These are phyloP conservation scores for Smittium culicis DNA, from an alignment of 371 early-diverging fungal genomes.

Conservation along the genomic window DNA sequence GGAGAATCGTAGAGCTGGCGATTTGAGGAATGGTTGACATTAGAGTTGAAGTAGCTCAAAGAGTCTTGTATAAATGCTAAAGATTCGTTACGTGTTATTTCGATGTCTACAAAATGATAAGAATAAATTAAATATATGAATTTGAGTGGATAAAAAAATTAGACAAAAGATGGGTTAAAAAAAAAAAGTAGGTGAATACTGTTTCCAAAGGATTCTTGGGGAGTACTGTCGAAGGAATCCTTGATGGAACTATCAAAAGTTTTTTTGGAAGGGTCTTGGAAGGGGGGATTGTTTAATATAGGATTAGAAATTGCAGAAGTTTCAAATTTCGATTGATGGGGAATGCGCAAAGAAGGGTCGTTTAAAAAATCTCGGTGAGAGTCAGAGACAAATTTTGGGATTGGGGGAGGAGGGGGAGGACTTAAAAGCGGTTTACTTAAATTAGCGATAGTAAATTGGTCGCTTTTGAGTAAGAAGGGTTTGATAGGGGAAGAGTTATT, in stretches of 20 bases:
- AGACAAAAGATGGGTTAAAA: background rate
- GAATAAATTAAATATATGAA: background rate
- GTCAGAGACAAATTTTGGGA: background rate
- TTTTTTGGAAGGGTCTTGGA: background rate
- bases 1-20: background rate
- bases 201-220: too few relatives aligned
- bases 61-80: background rate
- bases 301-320: too few relatives aligned
- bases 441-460: background rate
- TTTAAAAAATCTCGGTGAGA: background rate
- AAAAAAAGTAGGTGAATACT: too few relatives aligned
- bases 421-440: background rate
- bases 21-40: background rate
- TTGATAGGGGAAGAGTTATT: background rate
- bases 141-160: background rate
- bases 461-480: background rate
- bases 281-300: too few relatives aligned
- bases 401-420: background rate
- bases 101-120: background rate
- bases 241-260: background rate
- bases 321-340: too few relatives aligned
- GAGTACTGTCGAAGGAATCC: too few relatives aligned
- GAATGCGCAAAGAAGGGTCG: too few relatives aligned
- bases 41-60: background rate
- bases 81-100: background rate